Conservation (phyloP, 495 filamentous ascomycete genomes). For the Penicillium robsamsonii region DNA sequence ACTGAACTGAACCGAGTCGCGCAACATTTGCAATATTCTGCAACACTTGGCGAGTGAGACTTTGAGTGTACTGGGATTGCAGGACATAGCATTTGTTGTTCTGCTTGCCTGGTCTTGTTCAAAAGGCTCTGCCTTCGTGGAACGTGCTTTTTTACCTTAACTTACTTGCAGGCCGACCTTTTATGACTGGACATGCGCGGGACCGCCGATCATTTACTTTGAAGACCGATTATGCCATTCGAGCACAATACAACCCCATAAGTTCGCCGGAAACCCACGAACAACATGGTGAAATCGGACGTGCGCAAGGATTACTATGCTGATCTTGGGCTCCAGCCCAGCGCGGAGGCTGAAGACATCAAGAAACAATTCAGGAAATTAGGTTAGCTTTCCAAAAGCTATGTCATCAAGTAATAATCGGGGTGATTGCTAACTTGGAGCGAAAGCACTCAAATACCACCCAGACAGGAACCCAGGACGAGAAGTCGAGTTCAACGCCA, state of each 20-base stretch:
- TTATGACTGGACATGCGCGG: conserved; percentile 20
- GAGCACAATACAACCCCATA: conserved; percentile 2
- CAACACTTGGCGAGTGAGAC: background rate
- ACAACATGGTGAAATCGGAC: conserved; percentile 73
- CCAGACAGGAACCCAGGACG: conserved; percentile 86
- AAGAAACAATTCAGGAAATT: conserved; percentile 86
- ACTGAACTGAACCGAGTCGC: background rate
- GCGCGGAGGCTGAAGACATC: conserved; percentile 66
- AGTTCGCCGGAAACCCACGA: conserved; percentile 4
- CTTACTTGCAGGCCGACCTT: conserved; percentile 3
- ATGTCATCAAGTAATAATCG: background rate
- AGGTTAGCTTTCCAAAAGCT: conserved; percentile 47
- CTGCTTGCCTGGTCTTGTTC: conserved; percentile 1
- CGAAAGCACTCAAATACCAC: conserved; percentile 75
- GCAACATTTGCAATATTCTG: background rate
- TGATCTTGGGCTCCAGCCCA: conserved; percentile 67
- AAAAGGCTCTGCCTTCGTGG: conserved; percentile 5
- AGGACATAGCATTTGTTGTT: background rate
- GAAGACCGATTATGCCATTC: conserved; percentile 26
- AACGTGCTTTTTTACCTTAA: background rate
- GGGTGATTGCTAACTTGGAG: conserved; percentile 2
- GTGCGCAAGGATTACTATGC: conserved; percentile 79
- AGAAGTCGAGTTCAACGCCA: conserved; percentile 72
- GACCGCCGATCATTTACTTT: conserved; percentile 9
- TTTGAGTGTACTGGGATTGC: background rate